A percentile compares a stretch with the other conserved stretches of the same genome.
Conservation (phyloP, 208 protist species). For the Trichomonas gallinae region DNA sequence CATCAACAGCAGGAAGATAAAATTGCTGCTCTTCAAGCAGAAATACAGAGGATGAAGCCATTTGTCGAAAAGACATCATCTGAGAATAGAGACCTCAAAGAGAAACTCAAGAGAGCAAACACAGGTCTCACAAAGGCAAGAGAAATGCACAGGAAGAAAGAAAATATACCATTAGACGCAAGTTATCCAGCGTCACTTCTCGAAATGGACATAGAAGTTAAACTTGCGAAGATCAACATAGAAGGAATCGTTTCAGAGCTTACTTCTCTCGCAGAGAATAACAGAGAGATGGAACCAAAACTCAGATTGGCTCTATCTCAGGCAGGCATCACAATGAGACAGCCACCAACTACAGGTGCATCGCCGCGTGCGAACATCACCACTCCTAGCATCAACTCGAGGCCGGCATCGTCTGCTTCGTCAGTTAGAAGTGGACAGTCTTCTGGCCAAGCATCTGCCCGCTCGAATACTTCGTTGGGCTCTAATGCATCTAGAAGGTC, state of each 20-base stretch:
- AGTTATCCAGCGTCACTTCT: neutral
- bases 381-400: neutral
- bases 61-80: neutral
- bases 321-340: neutral
- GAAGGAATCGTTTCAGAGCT: neutral
- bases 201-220: neutral
- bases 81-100: neutral
- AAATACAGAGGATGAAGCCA: neutral
- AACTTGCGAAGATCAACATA: neutral
- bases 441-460: neutral
- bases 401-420: neutral
- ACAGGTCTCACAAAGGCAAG: neutral
- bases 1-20: neutral
- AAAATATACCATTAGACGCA: neutral
- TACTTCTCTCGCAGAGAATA: neutral
- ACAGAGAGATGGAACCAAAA: neutral
- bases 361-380: neutral
- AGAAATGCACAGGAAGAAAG: neutral
- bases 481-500: neutral
- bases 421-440: neutral
- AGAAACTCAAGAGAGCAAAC: neutral
- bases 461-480: neutral
- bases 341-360: neutral
- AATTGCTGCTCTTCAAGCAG: neutral
- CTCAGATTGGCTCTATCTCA: neutral